Base-by-base conservation (phyloP, 129 eudicot species). In the Lonicera japonica region DNA sequence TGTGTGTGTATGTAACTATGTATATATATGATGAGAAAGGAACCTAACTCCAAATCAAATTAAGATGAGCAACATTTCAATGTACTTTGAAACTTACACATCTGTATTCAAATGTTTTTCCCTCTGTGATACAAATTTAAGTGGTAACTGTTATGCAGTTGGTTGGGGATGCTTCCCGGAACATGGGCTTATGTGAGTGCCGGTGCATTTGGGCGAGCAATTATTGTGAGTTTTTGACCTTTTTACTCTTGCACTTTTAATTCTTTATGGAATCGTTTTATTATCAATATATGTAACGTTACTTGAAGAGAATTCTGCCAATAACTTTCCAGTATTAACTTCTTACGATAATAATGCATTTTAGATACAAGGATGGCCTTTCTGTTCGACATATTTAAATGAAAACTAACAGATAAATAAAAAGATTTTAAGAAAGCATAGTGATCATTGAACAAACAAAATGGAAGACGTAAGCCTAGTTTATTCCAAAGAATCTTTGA, bases 131-230 rank as follows among this genome's bases (percentile, higher is more conserved):
- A 38, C 25, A 54, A 54, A 45, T 61, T 14, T 8, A n/a, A 46
- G 9, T 24, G 19, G 19, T 45, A 24, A 24, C 16, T 56, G 22
- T 29, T 47, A 23, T 82, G 82, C 94, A 94, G 99, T 83, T 94
- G 99, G 99, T 70, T 94, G 65, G 99, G 99, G 61, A 88, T 88
- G 99, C 96, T 94, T 77, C 99, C 96, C 3, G 99, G 99, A 52
- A 61, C 99, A 74, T 94, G 96, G 99, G 99, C 95, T 21, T 94
- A 94, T 61, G 99, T 94, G 24, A 94, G 99, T 29, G 96, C 99
- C 5, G 99, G 99, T 74, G 99, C 99, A 52, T 94, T 94, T 79
- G 99, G 99, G 38, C 85, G 99, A 64, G 95, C 99, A 72, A 85
- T 94, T 67, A 83, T 94, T 70, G 99, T 94, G 78, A 94, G 99